phyloP scores from a whole-genome alignment of 805 yeast genomes.

The Yamadazyma ubonensis region DNA sequence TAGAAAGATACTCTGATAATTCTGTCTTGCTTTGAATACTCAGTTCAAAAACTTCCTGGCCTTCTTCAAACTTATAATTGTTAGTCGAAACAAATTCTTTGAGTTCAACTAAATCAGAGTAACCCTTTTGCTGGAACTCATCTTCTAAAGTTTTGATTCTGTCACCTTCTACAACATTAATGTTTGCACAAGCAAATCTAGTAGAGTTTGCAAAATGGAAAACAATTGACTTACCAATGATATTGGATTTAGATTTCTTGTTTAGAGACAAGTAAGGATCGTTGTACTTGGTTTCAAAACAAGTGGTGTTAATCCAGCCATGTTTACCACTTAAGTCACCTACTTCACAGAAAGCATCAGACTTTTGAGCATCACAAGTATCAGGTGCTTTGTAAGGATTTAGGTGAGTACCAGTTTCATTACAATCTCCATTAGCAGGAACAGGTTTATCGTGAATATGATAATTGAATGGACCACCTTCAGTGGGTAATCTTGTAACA shows the following conservation, averaged over 20 bases:
- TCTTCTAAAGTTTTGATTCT: slow-evolving; percentile 18
- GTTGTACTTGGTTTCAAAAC: slow-evolving; percentile 59
- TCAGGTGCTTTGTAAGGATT: slow-evolving; percentile 61
- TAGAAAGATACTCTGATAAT: background rate
- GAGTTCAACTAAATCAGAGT: slow-evolving; percentile 13
- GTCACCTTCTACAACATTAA: slow-evolving; percentile 30
- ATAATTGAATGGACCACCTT: slow-evolving; percentile 67
- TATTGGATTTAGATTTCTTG: slow-evolving; percentile 52
- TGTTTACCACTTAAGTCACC: slow-evolving; percentile 81
- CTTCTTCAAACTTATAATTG: slow-evolving; percentile 8
- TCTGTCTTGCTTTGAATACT: slow-evolving; percentile 6
- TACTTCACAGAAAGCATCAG: slow-evolving; percentile 61
- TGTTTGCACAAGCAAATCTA: slow-evolving; percentile 63
- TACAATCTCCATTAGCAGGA: slow-evolving; percentile 49
- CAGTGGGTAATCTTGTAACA: slow-evolving; percentile 64
- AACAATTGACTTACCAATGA: slow-evolving; percentile 57
- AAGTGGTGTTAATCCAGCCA: slow-evolving; percentile 68
- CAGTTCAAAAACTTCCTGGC: slow-evolving; percentile 13
- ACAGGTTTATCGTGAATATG: slow-evolving; percentile 64
- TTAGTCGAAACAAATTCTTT: slow-evolving; percentile 9
- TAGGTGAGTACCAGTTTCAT: slow-evolving; percentile 54
- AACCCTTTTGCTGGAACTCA: slow-evolving; percentile 17
- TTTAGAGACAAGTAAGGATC: slow-evolving; percentile 68
- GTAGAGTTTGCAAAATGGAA: slow-evolving; percentile 57
- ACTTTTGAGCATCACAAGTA: slow-evolving; percentile 49